Evolutionary conservation across 768 basidiomycete species (phyloP).

Genomic region (Austroboletus eburneus): DNA sequence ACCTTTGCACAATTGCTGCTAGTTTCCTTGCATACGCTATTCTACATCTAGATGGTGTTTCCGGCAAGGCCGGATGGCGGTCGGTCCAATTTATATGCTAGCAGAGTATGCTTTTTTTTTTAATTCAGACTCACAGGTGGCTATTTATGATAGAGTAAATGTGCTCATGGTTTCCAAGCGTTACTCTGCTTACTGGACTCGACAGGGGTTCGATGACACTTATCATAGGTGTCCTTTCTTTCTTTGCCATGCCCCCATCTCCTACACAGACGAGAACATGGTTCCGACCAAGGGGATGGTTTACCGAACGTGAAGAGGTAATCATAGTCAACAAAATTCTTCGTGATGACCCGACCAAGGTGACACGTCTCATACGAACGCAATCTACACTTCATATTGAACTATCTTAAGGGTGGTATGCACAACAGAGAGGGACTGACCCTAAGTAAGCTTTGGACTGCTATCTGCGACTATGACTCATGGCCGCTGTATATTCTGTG

Average conservation of each 20-base stretch:
- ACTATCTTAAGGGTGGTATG: constrained; percentile 41
- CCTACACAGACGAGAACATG: constrained; percentile 56
- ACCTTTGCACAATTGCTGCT: constrained; percentile 48
- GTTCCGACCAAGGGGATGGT: constrained; percentile 62
- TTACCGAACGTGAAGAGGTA: constrained; percentile 56
- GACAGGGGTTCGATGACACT: constrained; percentile 38
- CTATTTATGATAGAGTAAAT: constrained; percentile 30
- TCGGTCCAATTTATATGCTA: constrained; percentile 25
- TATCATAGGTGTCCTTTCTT: constrained; percentile 47
- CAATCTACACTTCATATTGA: not conserved
- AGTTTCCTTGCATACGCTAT: constrained; percentile 67
- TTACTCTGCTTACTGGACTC: not conserved
- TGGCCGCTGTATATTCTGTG: constrained; percentile 62
- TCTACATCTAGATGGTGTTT: constrained; percentile 24
- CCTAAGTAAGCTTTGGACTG: constrained; percentile 45
- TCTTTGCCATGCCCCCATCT: constrained; percentile 57
- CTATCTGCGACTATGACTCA: constrained; percentile 57
- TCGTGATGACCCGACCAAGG: constrained; percentile 61
- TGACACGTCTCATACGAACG: not conserved
- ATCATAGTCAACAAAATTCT: constrained; percentile 58
- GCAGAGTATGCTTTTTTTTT: not conserved
- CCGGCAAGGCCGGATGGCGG: constrained; percentile 15
- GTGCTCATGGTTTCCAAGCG: not conserved
- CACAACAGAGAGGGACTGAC: constrained; percentile 63
- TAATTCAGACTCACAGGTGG: constrained; percentile 33